Evolutionary conservation across 2,329 filamentous ascomycete genomes (phyloP), one percentile per base, ranked within the genome.

Genomic region (Diaporthe citrichinensis): DNA sequence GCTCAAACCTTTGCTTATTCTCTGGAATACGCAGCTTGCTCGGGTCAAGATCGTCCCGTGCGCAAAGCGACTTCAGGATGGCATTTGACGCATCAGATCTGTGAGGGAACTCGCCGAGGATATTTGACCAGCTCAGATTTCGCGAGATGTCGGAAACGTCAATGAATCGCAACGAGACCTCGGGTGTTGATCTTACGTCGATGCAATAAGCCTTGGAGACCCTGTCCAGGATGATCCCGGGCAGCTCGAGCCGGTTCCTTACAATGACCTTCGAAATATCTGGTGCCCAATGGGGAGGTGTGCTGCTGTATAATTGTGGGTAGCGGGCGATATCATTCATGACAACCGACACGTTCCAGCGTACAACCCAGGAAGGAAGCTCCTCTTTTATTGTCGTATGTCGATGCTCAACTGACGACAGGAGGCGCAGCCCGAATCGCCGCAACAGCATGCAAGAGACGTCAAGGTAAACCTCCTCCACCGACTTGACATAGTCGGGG

Each of bases 321-420:
- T 39, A 39, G 23, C 65, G 65, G 2, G 65, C 46, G 23, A 68
- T 68, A 12, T 68, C 65, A 2, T 68, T 68, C 46, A 68, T 28
- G 3, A 53, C 65, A 17, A 68, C 31, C 0, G 65, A 53, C 4
- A 69, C 65, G 4, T 69, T 25, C 65, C 65, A 69, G 6, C 65
- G 65, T 4, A 69, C 65, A 2, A 69, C 65, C 65, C 65, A 69
- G 2, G 49, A 69, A 2, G 49, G 65, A 14, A 69, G n/a, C 1
- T 41, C 49, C 1, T 55, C 65, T 9, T 20, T 17, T 39, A 69
- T 69, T 3, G 65, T 69, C 9, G 15, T 7, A 4, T 55, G 49
- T 23, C 34, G 49, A 31, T 69, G 65, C n/a, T 69, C 65, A n/a
- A 69, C 65, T 20, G 65, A 69, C 10, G 65, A 69, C 15, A 69